Conservation (phyloP, 176 grass and related monocot genomes). For the Saccharum spontaneum region DNA sequence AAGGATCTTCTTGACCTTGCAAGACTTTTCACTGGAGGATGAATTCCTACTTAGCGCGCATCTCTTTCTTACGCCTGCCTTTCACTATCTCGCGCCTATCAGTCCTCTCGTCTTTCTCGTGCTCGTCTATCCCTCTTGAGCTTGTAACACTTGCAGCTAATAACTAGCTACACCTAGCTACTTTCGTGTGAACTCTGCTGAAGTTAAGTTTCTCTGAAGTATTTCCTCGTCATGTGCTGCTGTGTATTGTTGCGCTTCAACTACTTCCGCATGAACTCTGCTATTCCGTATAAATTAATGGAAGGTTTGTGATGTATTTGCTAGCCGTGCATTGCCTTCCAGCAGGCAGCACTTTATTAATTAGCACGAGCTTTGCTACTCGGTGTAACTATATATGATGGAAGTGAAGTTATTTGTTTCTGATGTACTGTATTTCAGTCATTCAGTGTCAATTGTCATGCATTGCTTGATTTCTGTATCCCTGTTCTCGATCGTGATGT, state of each 20-base stretch:
- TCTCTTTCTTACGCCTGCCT: rapidly evolving
- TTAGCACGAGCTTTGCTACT: neutral
- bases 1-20: slow-evolving; percentile 47
- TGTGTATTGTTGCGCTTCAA: neutral
- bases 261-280: neutral
- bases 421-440: neutral
- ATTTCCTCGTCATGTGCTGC: neutral
- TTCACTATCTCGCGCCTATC: neutral
- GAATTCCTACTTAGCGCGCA: rapidly evolving
- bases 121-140: slow-evolving; percentile 56
- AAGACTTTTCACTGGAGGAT: slow-evolving; percentile 15
- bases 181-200: neutral
- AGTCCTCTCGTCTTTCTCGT: neutral
- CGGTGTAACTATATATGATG: neutral
- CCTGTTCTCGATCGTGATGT: neutral
- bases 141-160: neutral
- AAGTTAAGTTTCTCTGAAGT: neutral
- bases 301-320: neutral
- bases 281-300: neutral
- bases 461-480: neutral
- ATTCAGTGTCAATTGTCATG: too few species aligned
- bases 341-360: neutral
- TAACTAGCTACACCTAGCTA: neutral
- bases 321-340: neutral
- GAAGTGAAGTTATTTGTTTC: neutral